These are phyloP conservation scores for Paramecium sonneborni DNA, from an alignment of 73 alveolate species.

Conservation along the genomic window DNA sequence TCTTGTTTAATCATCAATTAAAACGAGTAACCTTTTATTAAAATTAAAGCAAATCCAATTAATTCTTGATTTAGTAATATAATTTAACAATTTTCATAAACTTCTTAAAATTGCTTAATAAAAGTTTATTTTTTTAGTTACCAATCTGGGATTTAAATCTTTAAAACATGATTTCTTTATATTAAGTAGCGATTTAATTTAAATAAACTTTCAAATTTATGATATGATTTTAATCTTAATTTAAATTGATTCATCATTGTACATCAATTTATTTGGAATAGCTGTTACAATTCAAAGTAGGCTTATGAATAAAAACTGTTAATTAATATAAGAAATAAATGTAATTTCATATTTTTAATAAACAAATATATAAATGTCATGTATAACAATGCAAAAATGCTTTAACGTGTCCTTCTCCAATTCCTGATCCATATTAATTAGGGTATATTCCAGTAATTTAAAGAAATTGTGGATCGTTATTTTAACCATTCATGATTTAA, in stretches of 20 bases:
- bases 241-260: not conserved
- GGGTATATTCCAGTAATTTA: constrained; percentile 29
- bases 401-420: constrained; percentile 34
- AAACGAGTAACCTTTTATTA: not conserved
- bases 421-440: not conserved
- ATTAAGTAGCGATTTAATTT: not conserved
- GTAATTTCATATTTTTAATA: not conserved
- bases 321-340: not conserved
- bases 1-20: constrained; percentile 3
- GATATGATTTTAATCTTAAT: not conserved
- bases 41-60: not conserved
- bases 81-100: not conserved
- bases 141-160: not conserved
- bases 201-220: not conserved
- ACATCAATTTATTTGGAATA: not conserved
- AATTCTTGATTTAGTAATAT: not conserved
- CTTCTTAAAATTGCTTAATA: not conserved
- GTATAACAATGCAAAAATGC: not conserved
- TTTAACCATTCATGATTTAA: not conserved
- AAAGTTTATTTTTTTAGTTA: not conserved
- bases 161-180: not conserved
- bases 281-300: not conserved
- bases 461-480: not conserved
- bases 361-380: not conserved
- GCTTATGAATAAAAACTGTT: not conserved